Evolutionary conservation across 2,329 filamentous ascomycete species (phyloP), one percentile per base, ranked within the genome.

Genomic region (Beauveria caledonica): DNA sequence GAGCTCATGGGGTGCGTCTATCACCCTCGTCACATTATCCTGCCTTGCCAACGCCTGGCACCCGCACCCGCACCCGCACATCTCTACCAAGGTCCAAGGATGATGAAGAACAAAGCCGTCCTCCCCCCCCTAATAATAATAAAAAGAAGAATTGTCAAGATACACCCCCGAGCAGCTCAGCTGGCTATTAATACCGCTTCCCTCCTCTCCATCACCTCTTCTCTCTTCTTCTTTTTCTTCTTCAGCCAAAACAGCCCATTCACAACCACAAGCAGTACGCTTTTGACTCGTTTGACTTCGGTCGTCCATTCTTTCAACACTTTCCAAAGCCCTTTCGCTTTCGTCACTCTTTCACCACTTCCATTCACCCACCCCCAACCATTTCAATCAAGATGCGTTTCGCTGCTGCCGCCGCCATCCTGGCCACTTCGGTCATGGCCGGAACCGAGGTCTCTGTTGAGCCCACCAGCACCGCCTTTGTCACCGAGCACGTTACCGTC

Each of bases 341-440:
- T 63, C 68, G 62, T 63, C 61, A 59, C 55, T 58, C 63, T 64
- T 70, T 69, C 63, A 67, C 68, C 68, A 68, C 66, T 68, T 66
- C 61, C 64, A 67, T 65, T 68, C 66, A 68, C 25, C 68, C 21
- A 70, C 68, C 68, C 61, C 66, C 66, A 65, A 64, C 64, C 60
- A 67, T 70, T 69, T 58, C 73, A 65, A 67, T 78, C 82, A 86
- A 85, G 70, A 86, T 86, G 83, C 81, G 81, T 82, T 85, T 84
- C 81, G 70, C 80, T 68, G 68, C 77, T 70, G 75, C 78, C 69
- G 76, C 77, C 66, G 71, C 74, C 71, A 70, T 80, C 69, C 76
- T 84, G 68, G 75, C 73, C 67, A 64, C 72, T 69, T 64, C 68
- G 60, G 71, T 65, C 66, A 63, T 70, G 62, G 69, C 71, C 64